These are phyloP conservation scores for Acacia acuminata DNA, from an alignment of 306 rosid genomes.

Conservation along the genomic window DNA sequence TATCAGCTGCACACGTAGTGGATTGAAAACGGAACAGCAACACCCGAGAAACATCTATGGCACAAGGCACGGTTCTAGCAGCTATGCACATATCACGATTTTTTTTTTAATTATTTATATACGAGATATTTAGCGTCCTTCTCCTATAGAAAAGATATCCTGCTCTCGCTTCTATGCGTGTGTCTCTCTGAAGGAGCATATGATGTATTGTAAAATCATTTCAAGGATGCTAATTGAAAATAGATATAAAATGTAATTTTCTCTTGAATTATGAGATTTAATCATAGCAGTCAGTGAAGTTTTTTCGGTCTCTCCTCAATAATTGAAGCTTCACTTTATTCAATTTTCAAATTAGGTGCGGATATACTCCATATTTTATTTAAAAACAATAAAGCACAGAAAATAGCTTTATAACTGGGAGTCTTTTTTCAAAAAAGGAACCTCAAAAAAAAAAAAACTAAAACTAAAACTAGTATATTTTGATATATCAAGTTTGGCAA, in stretches of 20 bases:
- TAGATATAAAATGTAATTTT: neutral
- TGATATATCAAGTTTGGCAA: neutral
- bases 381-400: too few relatives aligned
- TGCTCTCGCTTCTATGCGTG: constrained; percentile 21
- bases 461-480: too few relatives aligned
- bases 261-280: neutral
- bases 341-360: neutral
- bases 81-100: constrained; percentile 6
- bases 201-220: constrained; percentile 22
- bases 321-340: neutral
- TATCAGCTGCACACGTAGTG: constrained; percentile 18
- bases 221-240: constrained; percentile 4
- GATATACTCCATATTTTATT: neutral
- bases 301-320: neutral
- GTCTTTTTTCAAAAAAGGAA: too few relatives aligned
- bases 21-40: constrained; percentile 29
- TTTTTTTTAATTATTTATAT: neutral
- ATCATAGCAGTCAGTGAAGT: neutral
- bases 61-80: constrained; percentile 32
- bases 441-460: too few relatives aligned
- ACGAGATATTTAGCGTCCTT: constrained; percentile 26
- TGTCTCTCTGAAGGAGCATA: neutral
- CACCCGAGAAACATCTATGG: constrained; percentile 25
- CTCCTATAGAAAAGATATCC: constrained; percentile 6
- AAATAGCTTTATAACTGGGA: too few relatives aligned